phyloP scores from a whole-genome alignment of 2,329 filamentous ascomycete genomes.

The Cordyceps cicadae region DNA sequence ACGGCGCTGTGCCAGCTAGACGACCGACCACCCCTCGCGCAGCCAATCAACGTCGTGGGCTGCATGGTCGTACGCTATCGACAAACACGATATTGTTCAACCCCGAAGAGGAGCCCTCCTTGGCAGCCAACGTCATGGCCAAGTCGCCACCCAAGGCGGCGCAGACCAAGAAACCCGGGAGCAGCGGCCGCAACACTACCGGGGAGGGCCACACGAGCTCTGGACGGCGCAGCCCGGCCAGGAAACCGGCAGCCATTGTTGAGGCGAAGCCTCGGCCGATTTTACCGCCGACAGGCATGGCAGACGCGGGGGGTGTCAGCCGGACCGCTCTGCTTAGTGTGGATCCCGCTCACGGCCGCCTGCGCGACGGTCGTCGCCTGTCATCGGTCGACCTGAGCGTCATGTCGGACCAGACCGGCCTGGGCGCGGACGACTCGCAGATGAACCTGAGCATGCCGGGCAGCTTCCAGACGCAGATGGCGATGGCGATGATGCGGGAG shows the following conservation, averaged over 20 bases:
- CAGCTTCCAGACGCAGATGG: slow-evolving; percentile 76
- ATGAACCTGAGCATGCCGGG: slow-evolving; percentile 58
- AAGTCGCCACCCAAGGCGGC: slow-evolving; percentile 30
- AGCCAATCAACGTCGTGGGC: slow-evolving; percentile 28
- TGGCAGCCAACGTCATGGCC: slow-evolving; percentile 31
- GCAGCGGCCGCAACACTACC: slow-evolving; percentile 25
- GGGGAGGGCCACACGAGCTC: slow-evolving; percentile 13
- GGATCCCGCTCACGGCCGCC: slow-evolving; percentile 33
- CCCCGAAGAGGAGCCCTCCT: slow-evolving; percentile 39
- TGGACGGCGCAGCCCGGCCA: slow-evolving; percentile 35
- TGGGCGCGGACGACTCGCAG: slow-evolving; percentile 51
- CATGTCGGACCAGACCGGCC: slow-evolving; percentile 60
- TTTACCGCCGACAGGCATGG: slow-evolving; percentile 33
- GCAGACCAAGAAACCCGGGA: slow-evolving; percentile 28
- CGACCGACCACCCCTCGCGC: slow-evolving; percentile 26
- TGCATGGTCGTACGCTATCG: slow-evolving; percentile 67
- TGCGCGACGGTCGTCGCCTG: slow-evolving; percentile 32
- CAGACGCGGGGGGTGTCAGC: slow-evolving; percentile 28
- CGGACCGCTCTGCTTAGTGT: slow-evolving; percentile 43
- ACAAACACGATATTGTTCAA: slow-evolving; percentile 80
- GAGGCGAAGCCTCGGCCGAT: slow-evolving; percentile 50
- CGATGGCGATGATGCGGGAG: slow-evolving; percentile 56
- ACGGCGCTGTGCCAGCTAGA: slow-evolving; percentile 15
- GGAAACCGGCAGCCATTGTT: slow-evolving; percentile 33
- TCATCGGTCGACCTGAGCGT: slow-evolving; percentile 66